Evolutionary conservation across 257 asterid genomes (phyloP), one percentile per base, ranked within the genome.

Genomic region (Scutellaria baicalensis): DNA sequence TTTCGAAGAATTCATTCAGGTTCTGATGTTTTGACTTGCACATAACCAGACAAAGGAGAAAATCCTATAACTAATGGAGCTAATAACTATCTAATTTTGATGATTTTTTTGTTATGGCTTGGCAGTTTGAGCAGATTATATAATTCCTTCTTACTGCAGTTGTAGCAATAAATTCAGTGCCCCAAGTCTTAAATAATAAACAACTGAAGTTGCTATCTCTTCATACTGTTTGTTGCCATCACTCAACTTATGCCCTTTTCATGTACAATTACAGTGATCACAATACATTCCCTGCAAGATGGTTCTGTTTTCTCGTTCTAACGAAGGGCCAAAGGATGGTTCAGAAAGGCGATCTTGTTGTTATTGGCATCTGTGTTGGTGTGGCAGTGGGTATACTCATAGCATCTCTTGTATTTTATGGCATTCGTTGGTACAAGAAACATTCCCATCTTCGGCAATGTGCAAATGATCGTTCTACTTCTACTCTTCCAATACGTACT

Each of bases 351-450:
- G 83, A 88, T 82, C 79, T 91, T 74, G 91, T 94, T 66, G 78
- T 91, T 39, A 89, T 94, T 74, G 99, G 98, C 49, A 61, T 88
- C 57, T 83, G 89, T 43, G 96, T 80, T 66, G 99, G 98, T 61
- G 76, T 86, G 82, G 87, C 96, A 38, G 85, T 70, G 54, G 96
- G 97, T 14, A 50, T 86, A 79, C 82, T 94, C 67, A 77, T 86
- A 66, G 96, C 98, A 23, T 66, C 74, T 18, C 89, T 94, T 27
- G 82, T 78, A 40, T 84, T 86, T 70, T 77, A 88, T 64, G 93
- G 82, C 66, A 68, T 88, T 66, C 77, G 89, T 48, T 89, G 95
- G 95, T 91, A 78, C 84, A 94, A 81, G 73, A 86, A 62, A 63
- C 89, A 71, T 18, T 75, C 85, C 55, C 72, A 31, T 68, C 84